These are phyloP conservation scores for Blastocystis sp. DNA, from an alignment of 352 stramenopile species.

Conservation along the genomic window DNA sequence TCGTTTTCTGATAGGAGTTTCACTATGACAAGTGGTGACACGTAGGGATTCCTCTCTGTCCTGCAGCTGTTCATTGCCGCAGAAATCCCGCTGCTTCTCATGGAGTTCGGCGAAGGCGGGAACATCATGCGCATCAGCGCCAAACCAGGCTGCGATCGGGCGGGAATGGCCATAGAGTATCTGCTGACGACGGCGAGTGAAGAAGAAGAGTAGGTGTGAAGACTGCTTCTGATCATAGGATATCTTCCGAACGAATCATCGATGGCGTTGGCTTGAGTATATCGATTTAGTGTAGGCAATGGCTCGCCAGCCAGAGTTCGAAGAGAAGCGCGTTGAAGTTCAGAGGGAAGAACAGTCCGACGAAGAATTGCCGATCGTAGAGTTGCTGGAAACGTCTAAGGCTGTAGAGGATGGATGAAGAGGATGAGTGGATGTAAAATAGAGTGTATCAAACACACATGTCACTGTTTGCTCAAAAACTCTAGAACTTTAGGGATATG, in stretches of 20 bases:
- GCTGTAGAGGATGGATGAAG: slow-evolving; percentile 19
- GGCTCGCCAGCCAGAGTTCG: background rate
- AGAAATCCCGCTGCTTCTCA: background rate
- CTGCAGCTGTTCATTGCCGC: background rate
- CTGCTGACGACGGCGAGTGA: background rate
- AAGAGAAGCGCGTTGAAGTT: background rate
- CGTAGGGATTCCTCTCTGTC: background rate
- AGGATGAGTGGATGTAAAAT: slow-evolving; percentile 31
- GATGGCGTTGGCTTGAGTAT: background rate
- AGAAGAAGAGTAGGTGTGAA: background rate
- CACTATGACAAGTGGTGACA: background rate
- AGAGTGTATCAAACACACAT: background rate
- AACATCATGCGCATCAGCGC: background rate
- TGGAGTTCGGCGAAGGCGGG: slow-evolving; percentile 23
- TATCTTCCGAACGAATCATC: background rate
- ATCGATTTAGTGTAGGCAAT: background rate
- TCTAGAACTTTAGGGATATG: slow-evolving; percentile 11
- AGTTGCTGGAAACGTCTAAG: background rate
- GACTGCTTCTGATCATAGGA: background rate
- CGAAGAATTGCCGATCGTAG: slow-evolving; percentile 1
- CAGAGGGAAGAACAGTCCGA: slow-evolving; percentile 12
- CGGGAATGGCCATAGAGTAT: background rate
- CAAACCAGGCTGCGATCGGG: slow-evolving; percentile 14
- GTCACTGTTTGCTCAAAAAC: slow-evolving; percentile 15
- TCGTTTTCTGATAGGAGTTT: slow-evolving; percentile 30